Evolutionary conservation across 1,284 basidiomycete species (phyloP).

Genomic region (Ganoderma meredithae): DNA sequence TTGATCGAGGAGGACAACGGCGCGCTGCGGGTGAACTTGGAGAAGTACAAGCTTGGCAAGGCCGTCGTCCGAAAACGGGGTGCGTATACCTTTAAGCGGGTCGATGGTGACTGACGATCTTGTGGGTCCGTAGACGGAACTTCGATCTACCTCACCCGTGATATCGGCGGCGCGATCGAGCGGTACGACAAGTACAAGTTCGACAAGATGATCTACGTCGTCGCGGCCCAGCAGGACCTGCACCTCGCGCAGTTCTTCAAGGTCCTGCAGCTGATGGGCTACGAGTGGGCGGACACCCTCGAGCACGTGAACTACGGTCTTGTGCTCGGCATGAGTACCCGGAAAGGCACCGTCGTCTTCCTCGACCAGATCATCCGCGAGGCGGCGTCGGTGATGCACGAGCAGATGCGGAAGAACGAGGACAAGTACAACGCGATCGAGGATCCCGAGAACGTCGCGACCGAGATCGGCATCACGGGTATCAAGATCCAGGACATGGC

Average conservation of each 20-base stretch:
- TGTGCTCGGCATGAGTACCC: slow-evolving; percentile 97
- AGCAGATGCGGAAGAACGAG: slow-evolving; percentile 96
- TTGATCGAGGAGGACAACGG: slow-evolving; percentile 69
- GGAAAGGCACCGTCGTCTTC: slow-evolving; percentile 97
- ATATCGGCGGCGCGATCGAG: slow-evolving; percentile 94
- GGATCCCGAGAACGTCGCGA: slow-evolving; percentile 84
- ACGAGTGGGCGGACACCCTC: slow-evolving; percentile 84
- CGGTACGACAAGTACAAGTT: slow-evolving; percentile 93
- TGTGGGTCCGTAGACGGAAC: slow-evolving; percentile 78
- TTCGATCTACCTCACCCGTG: slow-evolving; percentile 97
- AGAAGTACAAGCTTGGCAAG: slow-evolving; percentile 90
- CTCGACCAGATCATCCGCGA: slow-evolving; percentile 95
- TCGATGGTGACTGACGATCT: background rate
- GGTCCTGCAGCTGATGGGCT: slow-evolving; percentile 90
- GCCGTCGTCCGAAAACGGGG: slow-evolving; percentile 92
- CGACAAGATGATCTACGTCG: slow-evolving; percentile 99
- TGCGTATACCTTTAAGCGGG: slow-evolving; percentile 39
- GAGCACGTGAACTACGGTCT: slow-evolving; percentile 94
- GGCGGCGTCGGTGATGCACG: slow-evolving; percentile 92
- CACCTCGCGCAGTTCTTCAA: slow-evolving; percentile 97
- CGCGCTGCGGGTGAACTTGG: slow-evolving; percentile 84
- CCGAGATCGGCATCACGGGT: slow-evolving; percentile 93
- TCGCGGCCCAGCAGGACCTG: slow-evolving; percentile 94
- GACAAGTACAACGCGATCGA: slow-evolving; percentile 92
- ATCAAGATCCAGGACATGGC: slow-evolving; percentile 99